phyloP scores from a whole-genome alignment of 1,284 basidiomycete species.

The Naganishia sp. region DNA sequence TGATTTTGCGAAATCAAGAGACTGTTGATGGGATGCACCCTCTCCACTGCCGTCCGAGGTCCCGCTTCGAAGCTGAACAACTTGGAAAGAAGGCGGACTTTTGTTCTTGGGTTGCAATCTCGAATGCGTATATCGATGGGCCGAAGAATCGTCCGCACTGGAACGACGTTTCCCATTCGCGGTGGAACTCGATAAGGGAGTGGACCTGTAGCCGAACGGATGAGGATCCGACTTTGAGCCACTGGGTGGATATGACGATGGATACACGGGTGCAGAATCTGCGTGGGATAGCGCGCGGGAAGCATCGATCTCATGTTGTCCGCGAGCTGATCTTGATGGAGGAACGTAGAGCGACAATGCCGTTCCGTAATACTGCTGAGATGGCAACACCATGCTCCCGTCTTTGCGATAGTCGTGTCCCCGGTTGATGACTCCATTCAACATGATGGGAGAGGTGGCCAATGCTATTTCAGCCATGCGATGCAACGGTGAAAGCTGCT shows the following conservation, averaged over 20 bases:
- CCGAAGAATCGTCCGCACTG: conserved; percentile 11
- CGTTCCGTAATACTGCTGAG: conserved; percentile 19
- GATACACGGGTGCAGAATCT: not conserved
- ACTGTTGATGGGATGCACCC: not conserved
- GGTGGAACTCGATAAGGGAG: not conserved
- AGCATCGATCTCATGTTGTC: not conserved
- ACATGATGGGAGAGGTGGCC: conserved; percentile 24
- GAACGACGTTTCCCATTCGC: conserved; percentile 4
- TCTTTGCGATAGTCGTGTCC: not conserved
- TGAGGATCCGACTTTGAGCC: conserved; percentile 9
- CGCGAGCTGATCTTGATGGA: not conserved
- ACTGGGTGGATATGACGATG: conserved; percentile 6
- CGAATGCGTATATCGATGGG: conserved; percentile 19
- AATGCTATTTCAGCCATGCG: conserved; percentile 25
- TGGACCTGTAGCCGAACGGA: conserved; percentile 2
- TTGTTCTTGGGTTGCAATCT: conserved; percentile 25
- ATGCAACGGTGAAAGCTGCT: conserved; percentile 18
- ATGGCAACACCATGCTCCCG: conserved; percentile 16
- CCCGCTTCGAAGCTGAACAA: conserved; percentile 10
- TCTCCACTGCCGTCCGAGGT: not conserved
- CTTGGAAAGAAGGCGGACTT: conserved; percentile 20
- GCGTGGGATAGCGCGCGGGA: not conserved
- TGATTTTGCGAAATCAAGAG: no score
- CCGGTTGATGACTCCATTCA: conserved; percentile 6
- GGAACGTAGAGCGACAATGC: conserved; percentile 9